Evolutionary conservation across 345 rosid species (phyloP), one percentile per base, ranked within the genome.

Genomic region (Eucalyptus pauciflora): DNA sequence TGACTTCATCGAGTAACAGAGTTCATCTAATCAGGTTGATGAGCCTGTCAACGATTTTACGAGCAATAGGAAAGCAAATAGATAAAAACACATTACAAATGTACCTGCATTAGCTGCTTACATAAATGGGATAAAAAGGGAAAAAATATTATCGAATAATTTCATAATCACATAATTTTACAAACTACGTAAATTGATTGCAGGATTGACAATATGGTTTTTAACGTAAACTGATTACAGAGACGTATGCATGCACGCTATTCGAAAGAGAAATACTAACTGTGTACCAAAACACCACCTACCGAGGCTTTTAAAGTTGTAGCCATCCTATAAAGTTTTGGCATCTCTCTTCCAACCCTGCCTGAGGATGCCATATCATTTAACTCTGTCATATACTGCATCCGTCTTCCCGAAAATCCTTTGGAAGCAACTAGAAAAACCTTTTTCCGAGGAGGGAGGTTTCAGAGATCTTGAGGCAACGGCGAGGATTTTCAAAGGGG

Each of bases 401-500:
- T 56, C 62, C 27, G 27, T 56, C 12, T 22, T 56, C 62, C 62
- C 25, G 62, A 22, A 56, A 56, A 56, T 56, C 62, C 62, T 56
- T 22, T 22, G 62, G 62, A 24, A 22, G 62, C 62, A 56, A 56
- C 6, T 56, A 56, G 62, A 56, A 56, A 24, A 56, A 56, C 62
- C 62, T 56, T 56, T 24, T 56, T 56, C 62, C 62, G 13, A 56
- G 62, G 62, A 56, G 62, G 62, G 62, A 22, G 27, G 27, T 56
- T 56, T 56, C 62, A 22, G 27, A 3, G 62, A 56, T 22, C 29
- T 56, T 22, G 12, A 56, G 62, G 62, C 62, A 56, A 9, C 27
- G 12, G 1, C 1, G 0, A 22, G 62, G 62, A 56, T 56, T 56
- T 24, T 56, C 62, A 24, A 22, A 56, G 27, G 62, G 62, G 29